These are phyloP conservation scores for Articulospora tetracladia DNA, from an alignment of 495 filamentous ascomycete genomes.

Conservation along the genomic window DNA sequence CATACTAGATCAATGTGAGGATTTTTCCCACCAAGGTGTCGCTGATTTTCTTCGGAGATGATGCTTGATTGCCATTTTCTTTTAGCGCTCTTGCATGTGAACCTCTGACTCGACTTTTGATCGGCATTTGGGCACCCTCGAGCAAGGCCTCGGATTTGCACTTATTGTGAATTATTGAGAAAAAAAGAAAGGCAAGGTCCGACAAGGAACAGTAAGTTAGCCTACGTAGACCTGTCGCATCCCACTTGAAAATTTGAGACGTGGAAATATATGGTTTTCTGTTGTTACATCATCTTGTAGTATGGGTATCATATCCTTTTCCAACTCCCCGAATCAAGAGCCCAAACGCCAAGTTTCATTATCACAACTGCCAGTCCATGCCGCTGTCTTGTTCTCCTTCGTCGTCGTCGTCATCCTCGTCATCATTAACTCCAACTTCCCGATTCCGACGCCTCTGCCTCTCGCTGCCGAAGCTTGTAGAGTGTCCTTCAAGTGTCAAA, in stretches of 20 bases:
- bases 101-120: constrained; percentile 11
- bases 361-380: constrained; percentile 17
- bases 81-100: constrained; percentile 14
- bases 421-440: not conserved
- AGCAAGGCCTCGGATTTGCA: no score
- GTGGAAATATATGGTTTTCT: not conserved
- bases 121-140: no score
- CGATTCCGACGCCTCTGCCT: constrained; percentile 8
- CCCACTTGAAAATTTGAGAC: no score
- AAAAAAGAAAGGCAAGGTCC: no score
- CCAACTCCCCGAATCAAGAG: not conserved
- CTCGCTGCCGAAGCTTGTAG: constrained; percentile 19
- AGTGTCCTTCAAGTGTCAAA: constrained; percentile 46
- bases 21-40: constrained; percentile 77
- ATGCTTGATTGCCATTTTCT: constrained; percentile 86
- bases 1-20: constrained; percentile 58
- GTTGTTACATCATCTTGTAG: not conserved
- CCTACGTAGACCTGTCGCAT: not conserved
- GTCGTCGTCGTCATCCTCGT: constrained; percentile 4
- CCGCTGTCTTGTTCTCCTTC: constrained; percentile 8
- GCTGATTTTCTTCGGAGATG: constrained; percentile 73
- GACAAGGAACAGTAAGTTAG: no score
- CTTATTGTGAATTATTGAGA: not conserved
- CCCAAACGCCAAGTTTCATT: constrained; percentile 12
- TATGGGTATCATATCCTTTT: constrained; percentile 14